Percentiles rank a stretch among this genome's conserved stretches.
These are phyloP conservation scores for Hygrophorus russula DNA, from an alignment of 768 basidiomycete genomes.

Conservation along the genomic window DNA sequence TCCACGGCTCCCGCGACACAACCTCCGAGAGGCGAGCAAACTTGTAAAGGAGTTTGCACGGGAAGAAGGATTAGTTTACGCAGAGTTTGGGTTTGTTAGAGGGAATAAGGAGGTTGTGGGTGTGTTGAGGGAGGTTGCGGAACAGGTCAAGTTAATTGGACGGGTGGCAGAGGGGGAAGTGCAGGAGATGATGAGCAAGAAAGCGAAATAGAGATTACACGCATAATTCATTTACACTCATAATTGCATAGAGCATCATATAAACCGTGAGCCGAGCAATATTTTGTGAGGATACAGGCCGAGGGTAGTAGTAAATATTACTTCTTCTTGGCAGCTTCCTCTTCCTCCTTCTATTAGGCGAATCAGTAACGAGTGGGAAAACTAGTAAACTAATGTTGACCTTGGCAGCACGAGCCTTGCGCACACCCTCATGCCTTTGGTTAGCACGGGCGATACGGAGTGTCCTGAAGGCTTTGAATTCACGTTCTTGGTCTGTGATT, in stretches of 20 bases:
- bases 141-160: constrained; percentile 76
- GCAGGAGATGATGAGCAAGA: constrained; percentile 47
- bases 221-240: too few relatives aligned
- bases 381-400: constrained; percentile 27
- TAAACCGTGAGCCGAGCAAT: not conserved
- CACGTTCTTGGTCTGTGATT: constrained; percentile 85
- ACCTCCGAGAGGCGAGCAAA: constrained; percentile 69
- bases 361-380: constrained; percentile 10
- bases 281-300: constrained; percentile 11
- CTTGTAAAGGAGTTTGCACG: constrained; percentile 83
- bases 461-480: constrained; percentile 80
- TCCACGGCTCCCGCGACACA: constrained; percentile 90
- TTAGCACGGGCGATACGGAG: constrained; percentile 79
- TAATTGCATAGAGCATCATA: not conserved
- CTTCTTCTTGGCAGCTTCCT: constrained; percentile 90
- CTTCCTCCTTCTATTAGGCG: constrained; percentile 64
- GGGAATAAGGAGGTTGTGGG: constrained; percentile 79
- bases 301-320: constrained; percentile 26
- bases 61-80: constrained; percentile 77
- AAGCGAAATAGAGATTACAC: constrained; percentile 5
- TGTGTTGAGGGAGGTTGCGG: constrained; percentile 76
- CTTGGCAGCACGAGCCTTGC: constrained; percentile 82
- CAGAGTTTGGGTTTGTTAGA: constrained; percentile 78
- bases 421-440: constrained; percentile 75
- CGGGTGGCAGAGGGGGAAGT: constrained; percentile 74